These are phyloP conservation scores for Annulohypoxylon truncatum DNA, from an alignment of 2,329 filamentous ascomycete genomes.

Conservation along the genomic window DNA sequence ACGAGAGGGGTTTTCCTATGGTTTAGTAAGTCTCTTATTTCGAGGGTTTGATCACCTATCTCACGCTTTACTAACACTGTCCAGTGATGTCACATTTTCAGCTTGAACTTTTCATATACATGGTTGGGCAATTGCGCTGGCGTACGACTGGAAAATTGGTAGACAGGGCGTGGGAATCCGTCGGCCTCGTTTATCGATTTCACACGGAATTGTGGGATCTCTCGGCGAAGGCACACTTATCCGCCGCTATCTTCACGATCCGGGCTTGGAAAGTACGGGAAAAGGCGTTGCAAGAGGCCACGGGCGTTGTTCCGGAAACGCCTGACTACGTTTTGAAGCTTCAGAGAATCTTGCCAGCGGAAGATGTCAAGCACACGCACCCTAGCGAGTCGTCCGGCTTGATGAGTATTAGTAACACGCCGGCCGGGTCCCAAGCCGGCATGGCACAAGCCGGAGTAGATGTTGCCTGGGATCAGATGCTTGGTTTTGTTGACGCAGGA, in stretches of 20 bases:
- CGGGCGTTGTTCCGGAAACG: slow-evolving; percentile 54
- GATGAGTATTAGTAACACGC: slow-evolving; percentile 1
- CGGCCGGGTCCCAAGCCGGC: slow-evolving; percentile 5
- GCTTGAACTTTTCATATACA: slow-evolving; percentile 65
- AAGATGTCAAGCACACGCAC: slow-evolving; percentile 51
- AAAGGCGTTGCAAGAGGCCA: slow-evolving; percentile 51
- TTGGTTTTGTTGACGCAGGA: slow-evolving; percentile 47
- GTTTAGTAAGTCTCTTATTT: slow-evolving; percentile 58
- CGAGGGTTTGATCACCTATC: background rate
- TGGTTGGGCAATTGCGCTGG: slow-evolving; percentile 65
- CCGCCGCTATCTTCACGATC: slow-evolving; percentile 61
- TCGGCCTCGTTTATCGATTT: slow-evolving; percentile 60
- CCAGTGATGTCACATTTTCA: slow-evolving; percentile 61
- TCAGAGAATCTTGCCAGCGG: slow-evolving; percentile 55
- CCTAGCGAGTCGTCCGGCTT: slow-evolving; percentile 34
- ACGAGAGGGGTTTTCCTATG: slow-evolving; percentile 63
- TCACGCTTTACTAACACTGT: slow-evolving; percentile 21
- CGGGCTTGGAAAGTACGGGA: slow-evolving; percentile 66
- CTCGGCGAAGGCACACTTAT: slow-evolving; percentile 57
- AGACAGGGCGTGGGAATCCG: slow-evolving; percentile 64
- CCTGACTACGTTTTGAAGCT: slow-evolving; percentile 62
- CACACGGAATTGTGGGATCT: slow-evolving; percentile 65
- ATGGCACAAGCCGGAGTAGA: slow-evolving; percentile 26
- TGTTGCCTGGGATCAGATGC: slow-evolving; percentile 51
- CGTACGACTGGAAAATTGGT: slow-evolving; percentile 62